Percentiles rank a stretch among this genome's conserved stretches.
These are phyloP conservation scores for Euptelea pleiosperma DNA, from an alignment of 164 flowering plant genomes.

Conservation along the genomic window DNA sequence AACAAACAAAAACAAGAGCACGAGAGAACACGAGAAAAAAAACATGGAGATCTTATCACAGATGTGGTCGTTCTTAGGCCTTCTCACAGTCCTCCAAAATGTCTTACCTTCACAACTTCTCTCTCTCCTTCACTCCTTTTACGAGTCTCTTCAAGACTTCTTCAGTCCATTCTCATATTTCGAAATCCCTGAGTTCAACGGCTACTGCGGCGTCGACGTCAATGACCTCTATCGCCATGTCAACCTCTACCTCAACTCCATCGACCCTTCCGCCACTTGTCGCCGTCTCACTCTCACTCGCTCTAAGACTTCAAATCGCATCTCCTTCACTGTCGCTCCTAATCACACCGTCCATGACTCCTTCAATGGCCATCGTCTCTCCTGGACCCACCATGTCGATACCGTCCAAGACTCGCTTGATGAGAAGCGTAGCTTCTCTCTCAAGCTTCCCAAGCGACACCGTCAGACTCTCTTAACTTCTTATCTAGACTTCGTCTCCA, in stretches of 20 bases:
- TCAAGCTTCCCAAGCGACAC: conserved; percentile 51
- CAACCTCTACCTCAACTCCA: conserved; percentile 60
- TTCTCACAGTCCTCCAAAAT: conserved; percentile 65
- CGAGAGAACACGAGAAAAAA: not conserved
- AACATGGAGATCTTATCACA: conserved; percentile 62
- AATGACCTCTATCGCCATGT: conserved; percentile 68
- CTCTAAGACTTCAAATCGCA: conserved; percentile 42
- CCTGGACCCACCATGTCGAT: conserved; percentile 73
- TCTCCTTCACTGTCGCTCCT: conserved; percentile 55
- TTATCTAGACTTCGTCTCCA: conserved; percentile 42
- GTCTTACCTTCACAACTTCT: conserved; percentile 58
- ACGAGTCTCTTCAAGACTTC: conserved; percentile 54
- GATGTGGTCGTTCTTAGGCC: conserved; percentile 64
- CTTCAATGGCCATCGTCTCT: conserved; percentile 42
- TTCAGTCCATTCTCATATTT: conserved; percentile 49
- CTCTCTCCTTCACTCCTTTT: conserved; percentile 46
- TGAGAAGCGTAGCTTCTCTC: conserved; percentile 56
- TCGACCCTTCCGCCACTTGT: conserved; percentile 37
- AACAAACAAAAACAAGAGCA: not conserved
- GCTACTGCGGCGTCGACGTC: conserved; percentile 57
- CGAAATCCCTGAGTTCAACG: conserved; percentile 68
- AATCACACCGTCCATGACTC: conserved; percentile 53
- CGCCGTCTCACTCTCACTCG: conserved; percentile 64
- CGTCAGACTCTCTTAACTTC: conserved; percentile 32
- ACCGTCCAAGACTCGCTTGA: conserved; percentile 59